Percentiles rank a stretch among this genome's conserved stretches.
phyloP scores from a whole-genome alignment of 345 rosid species.

The Gossypium australe region DNA sequence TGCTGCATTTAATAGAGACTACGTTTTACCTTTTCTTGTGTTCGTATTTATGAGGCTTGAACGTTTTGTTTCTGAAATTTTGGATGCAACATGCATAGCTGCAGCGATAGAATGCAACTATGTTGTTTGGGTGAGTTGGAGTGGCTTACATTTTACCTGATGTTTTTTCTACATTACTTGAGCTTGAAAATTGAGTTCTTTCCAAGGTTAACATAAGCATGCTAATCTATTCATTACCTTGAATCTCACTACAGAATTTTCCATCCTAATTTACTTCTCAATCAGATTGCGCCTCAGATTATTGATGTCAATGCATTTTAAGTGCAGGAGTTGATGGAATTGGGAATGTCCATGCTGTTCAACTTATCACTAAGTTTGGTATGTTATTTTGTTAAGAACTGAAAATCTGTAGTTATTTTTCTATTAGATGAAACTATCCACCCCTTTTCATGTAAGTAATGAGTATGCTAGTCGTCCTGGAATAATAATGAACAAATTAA shows the following conservation, averaged over 20 bases:
- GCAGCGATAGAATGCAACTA: neutral
- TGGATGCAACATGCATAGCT: neutral
- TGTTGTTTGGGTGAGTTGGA: neutral
- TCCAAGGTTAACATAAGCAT: neutral
- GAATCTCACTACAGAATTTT: neutral
- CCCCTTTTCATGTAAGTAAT: neutral
- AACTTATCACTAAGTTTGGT: slow-evolving; percentile 76
- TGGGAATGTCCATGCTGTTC: slow-evolving; percentile 70
- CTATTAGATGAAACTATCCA: neutral
- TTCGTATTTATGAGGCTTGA: neutral
- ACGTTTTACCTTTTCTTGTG: neutral
- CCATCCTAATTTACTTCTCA: neutral
- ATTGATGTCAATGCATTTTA: slow-evolving; percentile 17
- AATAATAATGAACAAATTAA: neutral
- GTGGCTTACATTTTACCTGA: neutral
- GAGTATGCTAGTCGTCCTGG: neutral
- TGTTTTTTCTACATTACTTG: neutral
- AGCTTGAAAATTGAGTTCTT: neutral
- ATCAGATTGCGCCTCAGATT: neutral
- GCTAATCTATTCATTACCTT: neutral
- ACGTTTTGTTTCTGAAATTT: neutral
- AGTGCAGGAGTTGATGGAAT: slow-evolving; percentile 84
- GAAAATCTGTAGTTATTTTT: slow-evolving; percentile 8
- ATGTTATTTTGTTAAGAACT: slow-evolving; percentile 19
- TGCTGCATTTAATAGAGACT: neutral